Evolutionary conservation across 345 rosid species (phyloP).

Genomic region (Salix koriyanagi): DNA sequence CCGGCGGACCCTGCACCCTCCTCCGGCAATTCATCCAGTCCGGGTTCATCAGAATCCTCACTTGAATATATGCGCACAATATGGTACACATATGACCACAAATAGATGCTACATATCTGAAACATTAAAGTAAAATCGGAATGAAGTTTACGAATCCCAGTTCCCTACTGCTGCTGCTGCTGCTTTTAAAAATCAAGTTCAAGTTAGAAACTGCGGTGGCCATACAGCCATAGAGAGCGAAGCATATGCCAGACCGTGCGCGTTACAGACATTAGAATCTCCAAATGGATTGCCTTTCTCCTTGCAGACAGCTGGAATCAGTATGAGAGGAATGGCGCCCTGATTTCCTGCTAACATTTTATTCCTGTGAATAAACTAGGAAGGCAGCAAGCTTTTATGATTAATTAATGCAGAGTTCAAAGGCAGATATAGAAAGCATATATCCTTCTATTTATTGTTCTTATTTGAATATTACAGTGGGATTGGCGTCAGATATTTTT

Average conservation of each 20-base stretch:
- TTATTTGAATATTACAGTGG: no score
- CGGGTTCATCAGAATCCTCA: constrained; percentile 5
- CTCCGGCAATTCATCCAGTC: neutral
- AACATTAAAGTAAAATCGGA: neutral
- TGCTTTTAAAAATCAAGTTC: neutral
- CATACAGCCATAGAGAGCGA: constrained; percentile 55
- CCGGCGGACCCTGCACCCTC: neutral
- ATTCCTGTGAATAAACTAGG: neutral
- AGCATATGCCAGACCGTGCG: constrained; percentile 43
- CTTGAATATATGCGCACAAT: constrained; percentile 33
- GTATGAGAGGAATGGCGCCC: constrained; percentile 44
- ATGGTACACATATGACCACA: constrained; percentile 50
- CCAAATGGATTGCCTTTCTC: constrained; percentile 53
- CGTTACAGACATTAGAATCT: constrained; percentile 33
- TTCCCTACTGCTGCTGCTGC: no score
- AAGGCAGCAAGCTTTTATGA: no score
- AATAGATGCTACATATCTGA: constrained; percentile 41
- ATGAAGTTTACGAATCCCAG: neutral
- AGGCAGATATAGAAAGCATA: no score
- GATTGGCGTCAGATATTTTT: no score
- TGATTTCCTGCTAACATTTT: constrained; percentile 35
- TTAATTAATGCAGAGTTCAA: no score
- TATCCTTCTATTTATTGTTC: no score
- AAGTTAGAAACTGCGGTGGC: neutral
- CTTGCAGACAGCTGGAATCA: constrained; percentile 48